Conservation (phyloP, 2,329 filamentous ascomycete genomes). For the Colletotrichum viniferum region DNA sequence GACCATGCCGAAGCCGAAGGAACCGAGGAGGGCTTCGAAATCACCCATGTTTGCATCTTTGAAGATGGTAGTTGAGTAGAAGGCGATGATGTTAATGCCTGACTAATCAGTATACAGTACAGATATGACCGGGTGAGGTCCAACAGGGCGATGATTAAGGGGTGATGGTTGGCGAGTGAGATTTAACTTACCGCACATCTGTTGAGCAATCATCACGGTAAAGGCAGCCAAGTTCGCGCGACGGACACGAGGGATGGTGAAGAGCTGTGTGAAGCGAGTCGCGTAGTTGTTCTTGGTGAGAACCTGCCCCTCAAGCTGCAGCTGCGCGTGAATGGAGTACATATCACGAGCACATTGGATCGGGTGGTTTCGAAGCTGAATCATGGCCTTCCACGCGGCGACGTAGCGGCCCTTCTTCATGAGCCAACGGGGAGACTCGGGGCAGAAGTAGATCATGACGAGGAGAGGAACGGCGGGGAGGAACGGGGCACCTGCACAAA, state of each 20-base stretch:
- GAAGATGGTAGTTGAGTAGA: conserved; percentile 73
- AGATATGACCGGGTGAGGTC: not conserved
- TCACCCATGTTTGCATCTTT: conserved; percentile 58
- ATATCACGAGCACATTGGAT: conserved; percentile 66
- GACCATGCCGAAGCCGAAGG: conserved; percentile 56
- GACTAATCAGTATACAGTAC: not conserved
- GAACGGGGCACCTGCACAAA: conserved; percentile 11
- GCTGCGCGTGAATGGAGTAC: conserved; percentile 68
- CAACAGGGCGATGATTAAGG: not conserved
- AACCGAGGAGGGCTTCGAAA: conserved; percentile 56
- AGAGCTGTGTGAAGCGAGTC: conserved; percentile 67
- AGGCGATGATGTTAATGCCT: conserved; percentile 75
- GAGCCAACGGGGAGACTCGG: conserved; percentile 68
- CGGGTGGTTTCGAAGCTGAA: conserved; percentile 55
- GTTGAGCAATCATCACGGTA: conserved; percentile 80
- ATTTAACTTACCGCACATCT: conserved; percentile 59
- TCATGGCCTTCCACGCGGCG: conserved; percentile 63
- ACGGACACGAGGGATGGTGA: conserved; percentile 71
- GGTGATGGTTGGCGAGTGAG: not conserved
- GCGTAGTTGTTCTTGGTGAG: conserved; percentile 59
- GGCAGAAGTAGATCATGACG: conserved; percentile 67
- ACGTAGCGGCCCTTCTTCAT: conserved; percentile 69
- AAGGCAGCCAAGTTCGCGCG: conserved; percentile 78
- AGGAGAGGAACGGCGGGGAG: conserved; percentile 57
- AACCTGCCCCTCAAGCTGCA: conserved; percentile 62